Evolutionary conservation across 768 basidiomycete species (phyloP), one percentile per base, ranked within the genome.

Genomic region (Lepiota venenata): DNA sequence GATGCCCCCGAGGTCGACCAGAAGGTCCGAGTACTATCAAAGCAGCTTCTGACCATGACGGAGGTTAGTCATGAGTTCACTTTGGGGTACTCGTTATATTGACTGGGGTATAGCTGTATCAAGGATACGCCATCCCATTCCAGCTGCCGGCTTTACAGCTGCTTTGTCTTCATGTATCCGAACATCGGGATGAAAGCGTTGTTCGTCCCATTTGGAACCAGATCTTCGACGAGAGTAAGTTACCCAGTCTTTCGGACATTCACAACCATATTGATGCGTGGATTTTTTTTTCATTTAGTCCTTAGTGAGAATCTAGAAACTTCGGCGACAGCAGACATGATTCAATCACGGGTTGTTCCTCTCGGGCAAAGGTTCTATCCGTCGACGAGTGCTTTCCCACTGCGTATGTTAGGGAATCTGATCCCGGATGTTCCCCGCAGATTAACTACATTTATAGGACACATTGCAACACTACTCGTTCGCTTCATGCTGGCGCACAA

Each of bases 131-230:
- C 4, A 78, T 91, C 47, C 88, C 93, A 4, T 91, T 94, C 61
- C 85, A 92, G 60, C 76, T 97, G 12, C 83, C 88, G 4, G 76
- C 85, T 37, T 84, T 92, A 67, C 92, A 93, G 65, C 77, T 99
- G 5, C 78, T 97, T 22, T 94, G 96, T 64, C 77, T 98, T 51
- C 89, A 97, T 66, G 89, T 96, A 6, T 95, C 96, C 7, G 93
- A 95, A 66, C 93, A 96, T 65, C 84, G 85, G 3, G 93, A 98
- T 59, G 87, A 91, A 55, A 80, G 77, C 43, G 71, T 96, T 32
- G 85, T 93, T 15, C 79, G 83, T 52, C 84, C 88, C 3, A 93
- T 95, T 14, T 98, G 96, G 96, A 86, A 87, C 59, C 83, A 82
- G 59, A 84, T 98, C 60, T 82, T 97, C 57, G 84, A 90, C 47